Evolutionary conservation across 1,139 yeast genomes (phyloP).

Genomic region (Kodamaea alishanica): DNA sequence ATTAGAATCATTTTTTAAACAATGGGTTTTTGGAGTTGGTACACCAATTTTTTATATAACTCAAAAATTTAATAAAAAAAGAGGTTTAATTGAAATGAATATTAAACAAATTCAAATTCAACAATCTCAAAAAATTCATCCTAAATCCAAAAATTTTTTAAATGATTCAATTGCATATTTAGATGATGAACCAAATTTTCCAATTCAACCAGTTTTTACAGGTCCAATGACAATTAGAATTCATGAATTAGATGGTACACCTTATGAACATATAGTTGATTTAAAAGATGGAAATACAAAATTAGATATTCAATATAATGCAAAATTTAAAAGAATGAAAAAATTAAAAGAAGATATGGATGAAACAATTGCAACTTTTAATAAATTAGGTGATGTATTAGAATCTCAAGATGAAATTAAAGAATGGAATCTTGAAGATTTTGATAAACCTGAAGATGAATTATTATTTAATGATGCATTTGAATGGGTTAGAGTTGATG

Average conservation of each 20-base stretch:
- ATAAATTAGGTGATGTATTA: slow-evolving; percentile 77
- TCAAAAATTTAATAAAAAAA: slow-evolving; percentile 87
- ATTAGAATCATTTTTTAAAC: slow-evolving; percentile 78
- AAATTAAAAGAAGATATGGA: slow-evolving; percentile 41
- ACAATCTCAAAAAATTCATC: slow-evolving; percentile 40
- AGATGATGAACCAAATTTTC: slow-evolving; percentile 37
- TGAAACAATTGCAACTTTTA: slow-evolving; percentile 44
- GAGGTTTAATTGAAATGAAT: slow-evolving; percentile 92
- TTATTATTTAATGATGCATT: slow-evolving; percentile 75
- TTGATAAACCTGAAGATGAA: slow-evolving; percentile 71
- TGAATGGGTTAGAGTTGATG: slow-evolving; percentile 96
- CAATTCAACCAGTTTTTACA: slow-evolving; percentile 54
- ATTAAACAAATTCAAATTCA: slow-evolving; percentile 83
- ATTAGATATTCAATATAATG: slow-evolving; percentile 90
- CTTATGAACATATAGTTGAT: slow-evolving; percentile 95
- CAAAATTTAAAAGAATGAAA: slow-evolving; percentile 76
- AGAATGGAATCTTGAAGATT: slow-evolving; percentile 74
- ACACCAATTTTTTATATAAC: slow-evolving; percentile 85
- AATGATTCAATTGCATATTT: slow-evolving; percentile 43
- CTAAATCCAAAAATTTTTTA: slow-evolving; percentile 40
- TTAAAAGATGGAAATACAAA: slow-evolving; percentile 81
- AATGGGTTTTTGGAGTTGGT: slow-evolving; percentile 91
- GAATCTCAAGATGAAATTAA: slow-evolving; percentile 55
- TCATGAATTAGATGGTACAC: slow-evolving; percentile 99
- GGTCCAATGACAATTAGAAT: slow-evolving; percentile 98